Evolutionary conservation across 2,329 filamentous ascomycete genomes (phyloP), one percentile per base, ranked within the genome.

Genomic region (Fusarium nematophilum): DNA sequence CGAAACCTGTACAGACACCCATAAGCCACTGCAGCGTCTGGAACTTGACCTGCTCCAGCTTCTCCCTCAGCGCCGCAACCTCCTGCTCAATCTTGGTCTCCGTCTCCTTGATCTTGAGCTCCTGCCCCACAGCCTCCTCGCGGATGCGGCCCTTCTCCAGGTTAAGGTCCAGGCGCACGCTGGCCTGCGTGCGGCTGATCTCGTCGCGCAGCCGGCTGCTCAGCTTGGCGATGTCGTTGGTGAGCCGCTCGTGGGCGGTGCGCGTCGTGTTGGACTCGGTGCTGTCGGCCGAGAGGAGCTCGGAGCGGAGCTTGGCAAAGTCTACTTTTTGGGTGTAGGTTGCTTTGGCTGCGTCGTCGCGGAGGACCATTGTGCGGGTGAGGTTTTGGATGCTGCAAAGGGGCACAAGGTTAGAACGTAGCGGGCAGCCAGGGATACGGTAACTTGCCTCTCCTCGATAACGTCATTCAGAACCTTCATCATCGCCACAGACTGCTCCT

Each of bases 31-130:
- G 95, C 75, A 99, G 77, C 29, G 95, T 98, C 73, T 93, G 92
- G 78, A 98, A 98, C 83, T 99, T 99, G 75, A 99, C 95, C 66
- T 92, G 91, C 79, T 99, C 95, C 40, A 99, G 83, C 78, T 96
- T 90, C 81, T 98, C 95, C 65, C 92, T 83, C 72, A 99, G 76
- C 26, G 90, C 90, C 33, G 94, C 94, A 48, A 95, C 93, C 81
- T 98, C 95, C 79, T 98, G 94, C 81, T 99, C 95, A 70, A 99
- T 98, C 78, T 96, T 89, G 53, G 93, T 97, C 80, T 99, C 95
- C 10, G 95, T 98, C 84, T 99, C 95, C 81, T 97, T 97, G 71
- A 99, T 92, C 81, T 97, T 96, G 77, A 99, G 87, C 77, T 99
- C 95, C 79, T 98, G 95, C 53, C 91, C 90, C 65, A 97, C 96